These are phyloP conservation scores for Magnusiomyces suaveolens DNA, from an alignment of 1,139 yeast genomes.

Conservation along the genomic window DNA sequence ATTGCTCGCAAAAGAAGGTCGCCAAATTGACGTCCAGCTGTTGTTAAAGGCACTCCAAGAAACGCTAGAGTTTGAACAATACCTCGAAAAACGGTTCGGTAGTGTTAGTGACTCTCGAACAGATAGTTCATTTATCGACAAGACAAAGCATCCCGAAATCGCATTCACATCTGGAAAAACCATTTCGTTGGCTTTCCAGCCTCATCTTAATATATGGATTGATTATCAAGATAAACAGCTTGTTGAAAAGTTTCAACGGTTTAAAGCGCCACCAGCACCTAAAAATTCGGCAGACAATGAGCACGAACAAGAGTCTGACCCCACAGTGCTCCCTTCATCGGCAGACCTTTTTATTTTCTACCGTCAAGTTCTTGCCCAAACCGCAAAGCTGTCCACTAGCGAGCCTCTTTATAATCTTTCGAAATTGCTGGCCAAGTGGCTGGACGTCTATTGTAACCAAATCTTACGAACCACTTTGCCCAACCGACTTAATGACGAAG, in stretches of 20 bases:
- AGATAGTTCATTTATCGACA: conserved; percentile 13
- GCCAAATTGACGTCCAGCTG: conserved; percentile 44
- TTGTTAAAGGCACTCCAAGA: conserved; percentile 52
- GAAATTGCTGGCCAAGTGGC: conserved; percentile 55
- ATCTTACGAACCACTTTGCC: conserved; percentile 56
- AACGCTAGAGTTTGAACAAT: conserved; percentile 70
- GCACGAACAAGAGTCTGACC: conserved; percentile 37
- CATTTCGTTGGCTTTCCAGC: conserved; percentile 72
- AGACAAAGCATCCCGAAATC: conserved; percentile 8
- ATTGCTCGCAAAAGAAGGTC: conserved; percentile 34
- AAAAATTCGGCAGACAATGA: conserved; percentile 18
- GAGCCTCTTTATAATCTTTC: conserved; percentile 56
- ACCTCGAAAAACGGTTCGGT: conserved; percentile 49
- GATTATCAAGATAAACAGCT: conserved; percentile 66
- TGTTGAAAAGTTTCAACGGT: conserved; percentile 45
- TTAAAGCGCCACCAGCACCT: conserved; percentile 25
- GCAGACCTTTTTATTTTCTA: conserved; percentile 76
- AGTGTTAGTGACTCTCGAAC: conserved; percentile 23
- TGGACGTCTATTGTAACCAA: conserved; percentile 52
- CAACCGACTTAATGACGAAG: conserved; percentile 36
- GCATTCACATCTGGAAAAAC: conserved; percentile 34
- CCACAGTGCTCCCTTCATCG: conserved; percentile 68
- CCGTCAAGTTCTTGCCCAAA: conserved; percentile 61
- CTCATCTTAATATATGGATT: conserved; percentile 79
- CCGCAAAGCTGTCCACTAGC: conserved; percentile 66